A percentile compares a stretch with the other conserved stretches of the same genome.
Conservation (phyloP, 345 rosid genomes). For the Diplotaxis tenuifolia region DNA sequence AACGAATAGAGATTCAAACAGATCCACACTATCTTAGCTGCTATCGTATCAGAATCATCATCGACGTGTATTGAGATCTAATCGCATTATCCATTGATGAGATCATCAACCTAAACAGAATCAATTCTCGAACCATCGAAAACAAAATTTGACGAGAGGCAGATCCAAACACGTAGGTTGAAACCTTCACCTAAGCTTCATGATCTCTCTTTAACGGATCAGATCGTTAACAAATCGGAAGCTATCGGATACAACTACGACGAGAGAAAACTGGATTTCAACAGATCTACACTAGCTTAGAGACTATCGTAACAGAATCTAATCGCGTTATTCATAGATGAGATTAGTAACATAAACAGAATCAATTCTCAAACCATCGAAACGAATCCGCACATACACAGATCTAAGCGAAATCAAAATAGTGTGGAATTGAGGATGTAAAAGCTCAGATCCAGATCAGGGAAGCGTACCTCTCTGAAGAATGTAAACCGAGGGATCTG, state of each 20-base stretch:
- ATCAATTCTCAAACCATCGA: not conserved
- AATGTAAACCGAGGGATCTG: not conserved
- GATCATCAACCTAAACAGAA: not conserved
- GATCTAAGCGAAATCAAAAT: conserved; percentile 5
- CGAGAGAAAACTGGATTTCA: not conserved
- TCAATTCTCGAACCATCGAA: no score
- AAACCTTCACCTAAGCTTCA: no score
- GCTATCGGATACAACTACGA: not conserved
- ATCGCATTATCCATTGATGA: conserved; percentile 8
- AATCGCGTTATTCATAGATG: conserved; percentile 4
- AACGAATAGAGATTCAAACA: not conserved
- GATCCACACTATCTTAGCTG: conserved; percentile 6
- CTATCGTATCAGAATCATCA: conserved; percentile 9
- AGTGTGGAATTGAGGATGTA: not conserved
- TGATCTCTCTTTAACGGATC: not conserved
- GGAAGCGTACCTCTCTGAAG: conserved; percentile 24
- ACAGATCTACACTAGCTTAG: conserved; percentile 8
- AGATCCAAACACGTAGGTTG: conserved; percentile 3
- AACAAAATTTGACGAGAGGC: no score
- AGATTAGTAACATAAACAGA: not conserved
- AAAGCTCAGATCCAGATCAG: conserved; percentile 22
- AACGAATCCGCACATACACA: not conserved
- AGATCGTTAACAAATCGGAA: no score
- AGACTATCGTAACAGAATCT: not conserved
- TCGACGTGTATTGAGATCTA: not conserved